Evolutionary conservation across 352 stramenopile genomes (phyloP).

Genomic region (Saprolegnia parasitica): DNA sequence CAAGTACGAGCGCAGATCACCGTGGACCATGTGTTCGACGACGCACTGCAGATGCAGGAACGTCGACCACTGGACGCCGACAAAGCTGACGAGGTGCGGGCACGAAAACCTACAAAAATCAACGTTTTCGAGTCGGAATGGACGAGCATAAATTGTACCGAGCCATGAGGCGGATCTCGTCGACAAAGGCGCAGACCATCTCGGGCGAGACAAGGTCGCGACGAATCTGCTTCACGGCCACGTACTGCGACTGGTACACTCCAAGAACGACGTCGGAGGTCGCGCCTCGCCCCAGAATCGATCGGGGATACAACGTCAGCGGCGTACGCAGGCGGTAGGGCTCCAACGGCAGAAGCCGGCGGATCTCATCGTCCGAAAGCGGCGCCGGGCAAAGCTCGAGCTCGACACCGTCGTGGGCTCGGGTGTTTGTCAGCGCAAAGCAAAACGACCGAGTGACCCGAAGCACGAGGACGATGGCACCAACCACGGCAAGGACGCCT

Average conservation of each 20-base stretch:
- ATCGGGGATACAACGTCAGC: background rate
- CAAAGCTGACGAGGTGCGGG: background rate
- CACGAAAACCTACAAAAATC: slow-evolving; percentile 29
- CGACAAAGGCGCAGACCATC: background rate
- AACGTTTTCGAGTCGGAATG: background rate
- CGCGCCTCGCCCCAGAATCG: background rate
- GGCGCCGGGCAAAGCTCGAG: background rate
- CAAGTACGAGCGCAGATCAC: slow-evolving; percentile 8
- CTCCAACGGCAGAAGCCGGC: background rate
- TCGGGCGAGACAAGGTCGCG: background rate
- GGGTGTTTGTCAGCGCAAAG: background rate
- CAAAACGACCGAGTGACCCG: background rate
- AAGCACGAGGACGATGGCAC: background rate
- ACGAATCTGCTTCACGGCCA: background rate
- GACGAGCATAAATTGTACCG: background rate
- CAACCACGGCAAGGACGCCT: background rate
- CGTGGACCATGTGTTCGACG: slow-evolving; percentile 6
- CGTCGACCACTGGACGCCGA: background rate
- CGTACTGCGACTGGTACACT: background rate
- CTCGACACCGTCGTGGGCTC: background rate
- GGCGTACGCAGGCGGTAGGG: background rate
- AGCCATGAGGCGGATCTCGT: background rate
- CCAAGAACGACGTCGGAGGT: background rate
- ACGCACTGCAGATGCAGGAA: slow-evolving; percentile 1
- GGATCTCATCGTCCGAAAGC: background rate